Percentiles rank a stretch among this genome's conserved stretches.
Evolutionary conservation across 2,329 filamentous ascomycete genomes (phyloP).

Genomic region (Botrytis fabae): DNA sequence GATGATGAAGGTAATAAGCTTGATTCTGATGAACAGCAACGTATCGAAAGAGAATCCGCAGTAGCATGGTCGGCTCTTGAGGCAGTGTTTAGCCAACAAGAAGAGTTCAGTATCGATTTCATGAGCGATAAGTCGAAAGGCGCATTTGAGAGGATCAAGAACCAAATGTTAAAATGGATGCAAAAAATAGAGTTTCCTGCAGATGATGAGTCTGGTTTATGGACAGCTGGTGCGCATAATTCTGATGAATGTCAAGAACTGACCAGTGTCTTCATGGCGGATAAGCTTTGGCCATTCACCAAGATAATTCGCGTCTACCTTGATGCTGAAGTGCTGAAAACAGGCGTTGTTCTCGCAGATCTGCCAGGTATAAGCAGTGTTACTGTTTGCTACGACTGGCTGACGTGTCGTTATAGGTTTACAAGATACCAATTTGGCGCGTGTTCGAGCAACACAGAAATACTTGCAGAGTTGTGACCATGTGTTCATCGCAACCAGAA

Average conservation of each 20-base stretch:
- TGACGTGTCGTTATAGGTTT: slow-evolving; percentile 29
- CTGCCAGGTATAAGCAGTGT: neutral
- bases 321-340: slow-evolving; percentile 10
- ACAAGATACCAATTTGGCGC: slow-evolving; percentile 43
- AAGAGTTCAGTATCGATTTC: neutral
- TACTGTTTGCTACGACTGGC: neutral
- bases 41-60: neutral
- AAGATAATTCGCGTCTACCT: slow-evolving; percentile 16
- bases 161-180: neutral
- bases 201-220: slow-evolving; percentile 1
- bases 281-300: neutral
- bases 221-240: neutral
- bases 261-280: slow-evolving; percentile 4
- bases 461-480: slow-evolving; percentile 41
- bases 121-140: neutral
- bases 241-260: neutral
- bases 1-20: neutral
- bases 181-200: neutral
- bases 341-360: slow-evolving; percentile 1
- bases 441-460: slow-evolving; percentile 42
- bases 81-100: neutral
- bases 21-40: neutral
- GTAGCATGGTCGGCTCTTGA: slow-evolving; percentile 7
- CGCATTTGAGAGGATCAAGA: neutral
- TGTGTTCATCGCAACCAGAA: slow-evolving; percentile 41